These are phyloP conservation scores for Cephalotrichum gorgonifer DNA, from an alignment of 2,329 filamentous ascomycete genomes.

Conservation along the genomic window DNA sequence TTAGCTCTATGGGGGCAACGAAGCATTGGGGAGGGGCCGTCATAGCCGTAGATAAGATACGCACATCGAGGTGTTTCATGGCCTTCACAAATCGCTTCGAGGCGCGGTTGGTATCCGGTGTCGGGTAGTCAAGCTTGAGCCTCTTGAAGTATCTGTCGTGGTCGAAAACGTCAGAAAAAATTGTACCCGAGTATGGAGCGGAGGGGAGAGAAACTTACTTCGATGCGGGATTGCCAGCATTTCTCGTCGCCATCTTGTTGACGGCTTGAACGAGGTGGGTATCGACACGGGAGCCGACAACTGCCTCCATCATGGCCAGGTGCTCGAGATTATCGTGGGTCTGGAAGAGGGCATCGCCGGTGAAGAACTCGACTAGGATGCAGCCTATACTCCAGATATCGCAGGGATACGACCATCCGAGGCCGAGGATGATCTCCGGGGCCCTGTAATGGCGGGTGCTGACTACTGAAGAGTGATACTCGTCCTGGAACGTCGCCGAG, in stretches of 20 bases:
- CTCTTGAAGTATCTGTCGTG: slow-evolving; percentile 53
- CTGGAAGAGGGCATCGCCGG: slow-evolving; percentile 60
- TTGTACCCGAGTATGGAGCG: neutral
- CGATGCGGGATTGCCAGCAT: slow-evolving; percentile 48
- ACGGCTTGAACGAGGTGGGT: slow-evolving; percentile 45
- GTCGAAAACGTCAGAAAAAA: slow-evolving; percentile 16
- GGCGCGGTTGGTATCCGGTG: slow-evolving; percentile 50
- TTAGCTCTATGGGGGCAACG: too few species aligned
- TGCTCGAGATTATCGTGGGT: slow-evolving; percentile 65
- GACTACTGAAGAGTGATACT: slow-evolving; percentile 63
- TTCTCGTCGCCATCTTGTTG: slow-evolving; percentile 45
- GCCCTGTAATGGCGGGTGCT: slow-evolving; percentile 61
- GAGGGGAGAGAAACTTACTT: slow-evolving; percentile 44
- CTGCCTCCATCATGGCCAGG: slow-evolving; percentile 66
- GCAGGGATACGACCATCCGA: slow-evolving; percentile 62
- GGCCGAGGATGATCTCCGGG: slow-evolving; percentile 59
- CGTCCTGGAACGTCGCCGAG: slow-evolving; percentile 62
- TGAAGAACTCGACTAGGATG: slow-evolving; percentile 63
- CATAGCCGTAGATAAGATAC: slow-evolving; percentile 13
- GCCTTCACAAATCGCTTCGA: slow-evolving; percentile 58
- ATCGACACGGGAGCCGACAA: slow-evolving; percentile 51
- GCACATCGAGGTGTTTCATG: slow-evolving; percentile 58
- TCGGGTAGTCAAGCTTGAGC: slow-evolving; percentile 54
- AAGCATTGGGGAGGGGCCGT: too few species aligned
- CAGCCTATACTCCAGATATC: slow-evolving; percentile 69